A percentile compares a stretch with the other conserved stretches of the same genome.
Conservation (phyloP, 2,329 filamentous ascomycete genomes). For the Grosmannia serpens region DNA sequence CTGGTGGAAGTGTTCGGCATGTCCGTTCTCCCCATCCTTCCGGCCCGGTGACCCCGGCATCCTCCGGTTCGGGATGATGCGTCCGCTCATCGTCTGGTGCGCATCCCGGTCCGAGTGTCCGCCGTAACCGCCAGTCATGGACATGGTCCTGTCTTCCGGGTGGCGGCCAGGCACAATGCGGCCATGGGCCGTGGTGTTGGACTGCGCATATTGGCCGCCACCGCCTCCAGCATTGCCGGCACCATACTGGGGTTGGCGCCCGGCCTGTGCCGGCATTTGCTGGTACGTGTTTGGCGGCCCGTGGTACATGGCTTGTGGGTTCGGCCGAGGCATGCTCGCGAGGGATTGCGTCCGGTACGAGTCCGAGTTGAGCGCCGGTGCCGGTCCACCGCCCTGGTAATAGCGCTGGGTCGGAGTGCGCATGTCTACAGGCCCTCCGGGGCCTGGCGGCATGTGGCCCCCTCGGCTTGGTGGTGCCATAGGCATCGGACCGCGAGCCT, state of each 20-base stretch:
- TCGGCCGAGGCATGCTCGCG: conserved; percentile 53
- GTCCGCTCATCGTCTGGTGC: conserved; percentile 87
- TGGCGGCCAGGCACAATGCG: conserved; percentile 83
- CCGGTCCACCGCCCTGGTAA: conserved; percentile 49
- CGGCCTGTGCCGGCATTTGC: conserved; percentile 58
- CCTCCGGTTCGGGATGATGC: conserved; percentile 72
- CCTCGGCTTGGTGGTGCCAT: not conserved
- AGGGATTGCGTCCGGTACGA: conserved; percentile 88
- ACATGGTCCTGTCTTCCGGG: conserved; percentile 81
- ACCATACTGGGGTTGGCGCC: conserved; percentile 67
- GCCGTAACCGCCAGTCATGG: conserved; percentile 66
- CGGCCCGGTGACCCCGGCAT: conserved; percentile 18
- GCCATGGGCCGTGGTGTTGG: conserved; percentile 81
- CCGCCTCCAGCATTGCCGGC: conserved; percentile 27
- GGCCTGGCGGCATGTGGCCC: conserved; percentile 5
- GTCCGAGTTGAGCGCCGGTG: conserved; percentile 70
- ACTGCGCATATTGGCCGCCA: conserved; percentile 31
- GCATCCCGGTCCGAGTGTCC: conserved; percentile 58
- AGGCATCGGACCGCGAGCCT: conserved; percentile 46
- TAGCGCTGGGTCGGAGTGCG: conserved; percentile 43
- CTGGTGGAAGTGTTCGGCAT: conserved; percentile 15
- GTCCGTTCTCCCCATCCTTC: conserved; percentile 20
- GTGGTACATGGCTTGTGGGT: conserved; percentile 54
- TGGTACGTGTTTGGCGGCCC: conserved; percentile 50
- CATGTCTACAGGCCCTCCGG: conserved; percentile 28